Conservation (phyloP, 139 green algal genomes). For the Pleodorina starrii region DNA sequence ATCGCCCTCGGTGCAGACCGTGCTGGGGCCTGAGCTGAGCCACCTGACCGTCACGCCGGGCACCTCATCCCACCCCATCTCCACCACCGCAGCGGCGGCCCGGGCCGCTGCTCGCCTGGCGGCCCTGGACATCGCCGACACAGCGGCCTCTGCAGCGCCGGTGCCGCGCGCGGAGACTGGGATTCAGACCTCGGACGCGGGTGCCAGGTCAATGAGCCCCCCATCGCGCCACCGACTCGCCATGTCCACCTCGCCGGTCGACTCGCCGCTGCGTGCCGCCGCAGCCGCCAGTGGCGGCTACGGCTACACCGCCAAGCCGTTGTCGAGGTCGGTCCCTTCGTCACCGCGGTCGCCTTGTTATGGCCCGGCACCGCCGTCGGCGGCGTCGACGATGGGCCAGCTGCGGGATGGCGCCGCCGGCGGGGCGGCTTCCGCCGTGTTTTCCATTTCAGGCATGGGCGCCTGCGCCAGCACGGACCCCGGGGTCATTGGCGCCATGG, state of each 20-base stretch:
- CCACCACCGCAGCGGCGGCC: conserved; percentile 15
- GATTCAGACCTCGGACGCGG: too few species aligned
- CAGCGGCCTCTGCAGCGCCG: neutral
- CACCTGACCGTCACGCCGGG: neutral
- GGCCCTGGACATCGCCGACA: conserved; percentile 8
- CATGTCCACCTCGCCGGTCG: neutral
- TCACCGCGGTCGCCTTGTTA: too few species aligned
- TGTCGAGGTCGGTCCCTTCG: too few species aligned
- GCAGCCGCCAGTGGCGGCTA: too few species aligned
- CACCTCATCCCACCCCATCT: neutral
- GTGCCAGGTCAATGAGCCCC: neutral
- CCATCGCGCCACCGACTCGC: neutral
- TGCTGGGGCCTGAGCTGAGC: neutral
- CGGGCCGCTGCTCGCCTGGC: neutral
- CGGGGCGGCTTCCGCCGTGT: too few species aligned
- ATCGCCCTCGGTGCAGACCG: neutral
- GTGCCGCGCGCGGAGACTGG: neutral
- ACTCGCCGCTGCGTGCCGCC: too few species aligned
- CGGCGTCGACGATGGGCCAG: too few species aligned
- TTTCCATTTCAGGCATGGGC: too few species aligned
- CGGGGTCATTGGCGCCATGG: neutral
- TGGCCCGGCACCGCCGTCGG: too few species aligned
- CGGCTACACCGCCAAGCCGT: too few species aligned
- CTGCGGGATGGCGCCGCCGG: too few species aligned
- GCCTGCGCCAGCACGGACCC: too few species aligned